phyloP scores from a whole-genome alignment of 495 filamentous ascomycete species.

The Aspergillus ostianus region DNA sequence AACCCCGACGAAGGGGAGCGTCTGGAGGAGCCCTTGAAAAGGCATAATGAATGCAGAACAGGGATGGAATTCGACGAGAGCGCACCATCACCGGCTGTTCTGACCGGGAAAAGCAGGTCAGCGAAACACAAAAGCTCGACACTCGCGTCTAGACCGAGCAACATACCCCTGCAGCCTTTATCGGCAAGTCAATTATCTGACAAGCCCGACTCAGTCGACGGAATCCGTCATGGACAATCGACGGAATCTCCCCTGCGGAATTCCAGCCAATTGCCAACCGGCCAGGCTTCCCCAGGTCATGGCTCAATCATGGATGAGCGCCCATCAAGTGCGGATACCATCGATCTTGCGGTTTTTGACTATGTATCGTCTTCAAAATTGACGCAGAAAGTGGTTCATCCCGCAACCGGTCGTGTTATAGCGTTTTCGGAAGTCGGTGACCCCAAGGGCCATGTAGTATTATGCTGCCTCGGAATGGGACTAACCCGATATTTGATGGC shows the following conservation, averaged over 20 bases:
- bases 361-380: constrained; percentile 81
- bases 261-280: constrained; percentile 42
- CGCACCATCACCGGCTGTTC: constrained; percentile 67
- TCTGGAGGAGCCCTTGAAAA: constrained; percentile 10
- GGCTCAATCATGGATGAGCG: constrained; percentile 45
- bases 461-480: constrained; percentile 98
- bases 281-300: constrained; percentile 30
- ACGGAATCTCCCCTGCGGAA: constrained; percentile 38
- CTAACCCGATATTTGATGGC: constrained; percentile 93
- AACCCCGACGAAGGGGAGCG: constrained; percentile 20
- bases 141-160: constrained; percentile 45
- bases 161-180: constrained; percentile 39
- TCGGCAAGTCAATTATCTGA: constrained; percentile 36
- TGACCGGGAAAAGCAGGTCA: constrained; percentile 50
- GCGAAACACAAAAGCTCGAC: constrained; percentile 44
- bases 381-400: constrained; percentile 81
- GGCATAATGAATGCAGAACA: not conserved
- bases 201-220: constrained; percentile 34
- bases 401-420: constrained; percentile 81
- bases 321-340: constrained; percentile 76
- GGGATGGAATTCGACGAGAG: constrained; percentile 51
- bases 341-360: constrained; percentile 83
- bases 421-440: constrained; percentile 97
- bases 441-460: constrained; percentile 84
- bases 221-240: constrained; percentile 34